Evolutionary conservation across 164 flowering plant genomes (phyloP).

Genomic region (Euptelea pleiosperma): DNA sequence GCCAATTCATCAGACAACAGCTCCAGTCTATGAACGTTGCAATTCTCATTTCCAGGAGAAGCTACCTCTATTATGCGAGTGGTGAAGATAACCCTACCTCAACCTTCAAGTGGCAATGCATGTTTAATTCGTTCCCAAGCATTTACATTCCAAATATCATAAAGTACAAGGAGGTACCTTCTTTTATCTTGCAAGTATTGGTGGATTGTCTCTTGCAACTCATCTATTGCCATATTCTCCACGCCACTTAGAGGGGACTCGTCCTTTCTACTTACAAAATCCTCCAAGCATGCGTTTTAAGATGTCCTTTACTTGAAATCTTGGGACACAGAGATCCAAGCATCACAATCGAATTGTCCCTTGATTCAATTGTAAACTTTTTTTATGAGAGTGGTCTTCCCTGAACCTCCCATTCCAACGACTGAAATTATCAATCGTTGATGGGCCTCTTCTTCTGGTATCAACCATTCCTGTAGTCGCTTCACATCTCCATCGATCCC

Average conservation of each 20-base stretch:
- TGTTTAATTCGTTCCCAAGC: not conserved
- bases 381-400: too few relatives aligned
- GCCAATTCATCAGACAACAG: not conserved
- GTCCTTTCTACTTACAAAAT: not conserved
- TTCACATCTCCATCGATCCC: not conserved
- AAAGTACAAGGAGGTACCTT: not conserved
- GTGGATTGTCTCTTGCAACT: not conserved
- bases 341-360: too few relatives aligned
- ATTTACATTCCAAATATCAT: not conserved
- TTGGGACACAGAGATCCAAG: not conserved
- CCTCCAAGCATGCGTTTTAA: not conserved
- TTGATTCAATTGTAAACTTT: too few relatives aligned
- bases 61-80: constrained; percentile 4
- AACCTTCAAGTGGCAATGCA: not conserved
- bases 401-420: not conserved
- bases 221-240: not conserved
- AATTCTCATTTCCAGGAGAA: not conserved
- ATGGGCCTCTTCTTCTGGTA: not conserved
- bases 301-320: not conserved
- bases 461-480: not conserved
- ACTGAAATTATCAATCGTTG: not conserved
- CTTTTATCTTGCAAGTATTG: not conserved
- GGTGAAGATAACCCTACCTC: constrained; percentile 10
- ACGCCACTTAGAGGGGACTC: not conserved
- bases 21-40: not conserved